Conservation (phyloP, 441 rosid species). For the Theobroma grandiflorum region DNA sequence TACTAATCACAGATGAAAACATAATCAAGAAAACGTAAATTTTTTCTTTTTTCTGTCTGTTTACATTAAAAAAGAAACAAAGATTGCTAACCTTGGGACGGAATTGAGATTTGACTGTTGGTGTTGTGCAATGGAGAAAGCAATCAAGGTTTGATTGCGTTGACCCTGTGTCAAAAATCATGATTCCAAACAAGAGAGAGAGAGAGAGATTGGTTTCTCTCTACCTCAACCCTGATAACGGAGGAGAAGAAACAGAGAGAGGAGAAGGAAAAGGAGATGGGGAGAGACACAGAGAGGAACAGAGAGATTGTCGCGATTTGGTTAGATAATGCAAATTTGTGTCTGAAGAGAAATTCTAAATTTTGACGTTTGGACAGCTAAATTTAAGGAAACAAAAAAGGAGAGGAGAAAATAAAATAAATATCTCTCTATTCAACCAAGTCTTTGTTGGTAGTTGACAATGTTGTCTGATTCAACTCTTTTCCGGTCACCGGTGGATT, state of each 20-base stretch:
- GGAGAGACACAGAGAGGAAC: slow-evolving; percentile 32
- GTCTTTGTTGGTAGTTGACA: slow-evolving; percentile 28
- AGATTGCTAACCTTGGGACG: slow-evolving; percentile 74
- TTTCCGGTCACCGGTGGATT: slow-evolving; percentile 25
- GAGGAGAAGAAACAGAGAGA: slow-evolving; percentile 16
- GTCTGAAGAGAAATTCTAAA: slow-evolving; percentile 35
- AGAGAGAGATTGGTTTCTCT: slow-evolving; percentile 35
- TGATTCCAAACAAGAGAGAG: slow-evolving; percentile 43
- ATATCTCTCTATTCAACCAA: slow-evolving; percentile 20
- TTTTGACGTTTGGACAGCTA: slow-evolving; percentile 54
- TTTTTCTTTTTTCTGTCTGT: neutral
- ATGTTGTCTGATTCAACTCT: slow-evolving; percentile 32
- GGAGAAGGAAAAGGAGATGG: slow-evolving; percentile 19
- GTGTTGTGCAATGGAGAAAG: slow-evolving; percentile 87
- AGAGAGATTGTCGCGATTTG: slow-evolving; percentile 52
- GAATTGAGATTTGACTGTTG: slow-evolving; percentile 72
- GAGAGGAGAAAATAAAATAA: slow-evolving; percentile 1
- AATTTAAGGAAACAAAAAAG: slow-evolving; percentile 40
- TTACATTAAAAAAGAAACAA: neutral
- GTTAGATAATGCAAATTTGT: slow-evolving; percentile 31
- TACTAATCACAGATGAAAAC: neutral
- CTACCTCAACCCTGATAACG: slow-evolving; percentile 32
- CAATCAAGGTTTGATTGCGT: slow-evolving; percentile 81
- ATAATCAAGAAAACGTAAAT: neutral
- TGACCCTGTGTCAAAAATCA: slow-evolving; percentile 73